Evolutionary conservation across 2,329 filamentous ascomycete genomes (phyloP), one percentile per base, ranked within the genome.

Genomic region (Magnaporthiopsis poae): DNA sequence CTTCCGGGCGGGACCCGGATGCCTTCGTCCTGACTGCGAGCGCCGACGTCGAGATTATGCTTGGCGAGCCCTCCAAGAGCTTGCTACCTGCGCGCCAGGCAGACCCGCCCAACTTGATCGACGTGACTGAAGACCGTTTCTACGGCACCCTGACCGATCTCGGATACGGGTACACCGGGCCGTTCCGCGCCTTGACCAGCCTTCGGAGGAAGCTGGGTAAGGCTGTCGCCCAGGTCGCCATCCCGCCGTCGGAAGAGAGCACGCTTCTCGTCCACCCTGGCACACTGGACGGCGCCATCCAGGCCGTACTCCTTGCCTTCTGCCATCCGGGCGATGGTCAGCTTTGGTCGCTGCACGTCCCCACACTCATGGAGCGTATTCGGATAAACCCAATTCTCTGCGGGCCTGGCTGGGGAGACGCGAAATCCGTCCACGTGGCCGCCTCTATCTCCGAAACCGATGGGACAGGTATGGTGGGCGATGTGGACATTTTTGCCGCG

Each of bases 251-350:
- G 1, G 12, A 59, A 29, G 63, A 63, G 31, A 27, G 60, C 60
- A 33, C 56, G 15, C 65, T 73, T 5, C 66, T 76, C 8, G 69
- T 79, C 0, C 77, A 78, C 60, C 77, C 78, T 0, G 73, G 69
- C 0, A 69, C 72, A 2, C 69, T 80, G 0, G 78, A 79, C 62
- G 70, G 70, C 0, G 74, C 75, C 3, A 73, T 80, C 66, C 78
- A 80, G 67, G 68, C 73, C 11, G 67, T 74, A 12, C 71, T 79
- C 9, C 69, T 73, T 1, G 76, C 77, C 1, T 74, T 71, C 63
- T 72, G 72, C 7, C 74, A 69, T 33, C 78, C 78, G 0, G 73
- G 72, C 0, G 75, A 77, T 56, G 75, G 72, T 3, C 70, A 69
- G 8, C 69, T 80, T 7, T 74, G 73, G 71, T 68, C 73, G 0